Evolutionary conservation across 805 yeast genomes (phyloP), one percentile per base, ranked within the genome.

Genomic region (Wilhelminamyces savonicus): DNA sequence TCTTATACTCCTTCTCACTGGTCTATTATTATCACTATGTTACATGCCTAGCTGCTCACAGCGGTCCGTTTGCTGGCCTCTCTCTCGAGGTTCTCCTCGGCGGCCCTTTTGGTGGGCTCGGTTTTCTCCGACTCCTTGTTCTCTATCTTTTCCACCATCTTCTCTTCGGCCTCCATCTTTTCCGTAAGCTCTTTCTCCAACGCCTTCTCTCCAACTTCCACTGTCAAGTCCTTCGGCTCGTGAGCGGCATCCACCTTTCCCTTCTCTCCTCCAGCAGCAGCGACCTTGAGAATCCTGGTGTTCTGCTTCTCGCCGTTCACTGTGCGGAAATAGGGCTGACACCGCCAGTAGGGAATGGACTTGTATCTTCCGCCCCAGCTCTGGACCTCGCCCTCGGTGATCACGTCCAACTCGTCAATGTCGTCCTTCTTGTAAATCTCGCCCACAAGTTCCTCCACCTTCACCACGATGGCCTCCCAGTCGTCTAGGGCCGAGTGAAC

Each of bases 301-400:
- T 60, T 63, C 29, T 60, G 66, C 38, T 60, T 62, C 32, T 61
- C 76, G 14, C 97, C 97, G 51, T 85, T 74, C 1, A 90, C 95
- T 3, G 80, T 78, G 44, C 98, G 70, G 66, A 90, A 90, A 52
- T 84, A 82, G 2, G 98, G 98, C 58, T 90, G 98, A 41, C 95
- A 78, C 46, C 97, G 71, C 97, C 97, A 90, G 53, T 82, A 87
- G 2, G 98, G 97, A 11, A 90, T 75, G 4, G 69, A 71, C 52
- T 77, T 76, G 53, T 92, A 90, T 10, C 67, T 45, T 1, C 94
- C 95, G 27, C 94, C 95, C 88, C 94, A 82, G 15, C 57, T 48
- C 42, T 76, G 76, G 1, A 48, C 25, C 5, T 70, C 74, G 0
- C 87, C 86, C 6, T 56, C 62, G 0, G 56, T 59, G 1, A 82